Conservation (phyloP, 164 flowering plant species). For the Echeveria elegans region DNA sequence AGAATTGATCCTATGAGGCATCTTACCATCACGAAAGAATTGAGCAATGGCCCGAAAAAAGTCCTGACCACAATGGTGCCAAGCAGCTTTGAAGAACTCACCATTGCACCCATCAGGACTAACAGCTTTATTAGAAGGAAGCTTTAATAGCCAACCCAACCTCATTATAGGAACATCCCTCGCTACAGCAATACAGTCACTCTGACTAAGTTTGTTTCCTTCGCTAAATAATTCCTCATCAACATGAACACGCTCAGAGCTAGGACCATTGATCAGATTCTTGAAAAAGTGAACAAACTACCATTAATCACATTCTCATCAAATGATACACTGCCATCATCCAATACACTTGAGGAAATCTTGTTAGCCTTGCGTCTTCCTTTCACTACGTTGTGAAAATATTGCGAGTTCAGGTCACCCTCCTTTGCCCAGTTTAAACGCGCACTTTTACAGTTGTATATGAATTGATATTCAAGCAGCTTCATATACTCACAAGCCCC, state of each 20-base stretch:
- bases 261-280: not conserved
- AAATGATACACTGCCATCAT: not conserved
- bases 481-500: not conserved
- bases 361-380: not conserved
- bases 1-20: not conserved
- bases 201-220: not conserved
- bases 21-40: not conserved
- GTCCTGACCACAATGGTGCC: not conserved
- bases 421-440: not conserved
- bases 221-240: not conserved
- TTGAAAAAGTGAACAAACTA: not conserved
- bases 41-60: not conserved
- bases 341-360: not conserved
- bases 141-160: not conserved
- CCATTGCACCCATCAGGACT: not conserved
- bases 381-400: not conserved
- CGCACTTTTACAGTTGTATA: not conserved
- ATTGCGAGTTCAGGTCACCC: not conserved
- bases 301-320: not conserved
- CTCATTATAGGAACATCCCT: not conserved
- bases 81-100: not conserved
- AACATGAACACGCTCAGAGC: not conserved
- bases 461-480: not conserved
- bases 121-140: not conserved
- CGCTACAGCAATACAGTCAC: not conserved